Base-by-base conservation (phyloP, 306 rosid genomes). In the Cicer judaicum region DNA sequence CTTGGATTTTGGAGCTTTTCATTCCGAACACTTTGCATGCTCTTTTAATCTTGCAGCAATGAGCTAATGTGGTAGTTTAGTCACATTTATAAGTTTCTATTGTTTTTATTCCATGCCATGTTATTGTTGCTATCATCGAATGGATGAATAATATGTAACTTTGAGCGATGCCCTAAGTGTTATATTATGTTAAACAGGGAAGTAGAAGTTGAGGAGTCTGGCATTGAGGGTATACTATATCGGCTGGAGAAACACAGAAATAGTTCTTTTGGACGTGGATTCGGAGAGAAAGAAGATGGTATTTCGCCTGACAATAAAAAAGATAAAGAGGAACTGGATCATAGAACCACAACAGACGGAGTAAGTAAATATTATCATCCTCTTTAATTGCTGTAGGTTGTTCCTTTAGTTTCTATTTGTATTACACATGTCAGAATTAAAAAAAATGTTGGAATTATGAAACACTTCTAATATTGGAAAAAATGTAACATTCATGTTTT, bases 181-280 rank as follows among this genome's bases (percentile, higher is more conserved):
- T 47, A 42, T 57, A 34, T 75, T 72, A 68, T 78, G 55, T 66
- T n/a, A 34, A 36, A 61, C 83, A 95, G 99, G 64, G 89, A 86
- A 83, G 61, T 61, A 38, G 64, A 68, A 66, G 70, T 77, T 36
- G 85, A 70, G 78, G 80, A 90, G 68, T 89, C 90, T 79, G 98
- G 98, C 43, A 83, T 95, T 81, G 98, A 83, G 81, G 99, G 99
- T 24, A 95, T 95, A 82, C 80, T 95, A 85, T 86, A 73, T 73
- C 89, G 98, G 56, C 80, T 92, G 87, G 97, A 86, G 86, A 92
- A 85, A 77, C 81, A 89, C 64, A 89, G 98, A 77, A 90, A 60
- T 83, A 60, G 7, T 53, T 55, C 69, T 39, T 82, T 84, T 10
- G 92, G 92, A 41, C 56, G 82, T 59, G 74, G 72, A 56, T 29